A percentile compares a stretch with the other conserved stretches of the same genome.
Conservation (phyloP, 805 yeast genomes). For the Yarrowia bubula region DNA sequence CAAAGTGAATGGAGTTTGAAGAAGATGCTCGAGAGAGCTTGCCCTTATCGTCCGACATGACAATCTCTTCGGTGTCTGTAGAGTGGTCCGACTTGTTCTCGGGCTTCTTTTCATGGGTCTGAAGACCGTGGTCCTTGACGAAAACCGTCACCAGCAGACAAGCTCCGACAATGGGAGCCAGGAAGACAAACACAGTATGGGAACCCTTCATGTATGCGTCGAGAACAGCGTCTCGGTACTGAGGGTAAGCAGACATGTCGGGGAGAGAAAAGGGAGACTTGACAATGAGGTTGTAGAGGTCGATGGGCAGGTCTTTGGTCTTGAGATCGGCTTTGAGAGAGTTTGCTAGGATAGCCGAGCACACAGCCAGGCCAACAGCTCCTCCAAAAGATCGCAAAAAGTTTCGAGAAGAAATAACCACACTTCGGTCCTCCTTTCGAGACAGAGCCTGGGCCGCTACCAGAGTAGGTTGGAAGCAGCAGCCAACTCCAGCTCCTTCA, state of each 20-base stretch:
- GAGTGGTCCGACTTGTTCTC: not conserved
- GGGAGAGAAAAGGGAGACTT: slow-evolving; percentile 29
- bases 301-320: slow-evolving; percentile 16
- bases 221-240: slow-evolving; percentile 26
- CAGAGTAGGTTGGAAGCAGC: slow-evolving; percentile 55
- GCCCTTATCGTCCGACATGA: not conserved
- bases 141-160: slow-evolving; percentile 29
- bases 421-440: slow-evolving; percentile 53
- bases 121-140: slow-evolving; percentile 30
- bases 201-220: slow-evolving; percentile 31
- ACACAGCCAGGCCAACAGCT: slow-evolving; percentile 55
- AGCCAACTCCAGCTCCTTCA: slow-evolving; percentile 49
- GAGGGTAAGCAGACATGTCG: slow-evolving; percentile 23
- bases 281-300: slow-evolving; percentile 22
- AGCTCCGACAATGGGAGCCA: slow-evolving; percentile 28
- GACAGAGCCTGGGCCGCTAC: slow-evolving; percentile 57
- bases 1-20: not conserved
- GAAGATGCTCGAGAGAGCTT: not conserved
- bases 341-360: slow-evolving; percentile 34
- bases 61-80: not conserved
- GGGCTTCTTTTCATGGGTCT: slow-evolving; percentile 16
- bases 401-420: slow-evolving; percentile 56
- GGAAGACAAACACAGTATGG: slow-evolving; percentile 29
- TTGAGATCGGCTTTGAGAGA: slow-evolving; percentile 28
- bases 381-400: slow-evolving; percentile 60